Evolutionary conservation across 1,284 basidiomycete genomes (phyloP).

Genomic region (Leccinum fuscescens): DNA sequence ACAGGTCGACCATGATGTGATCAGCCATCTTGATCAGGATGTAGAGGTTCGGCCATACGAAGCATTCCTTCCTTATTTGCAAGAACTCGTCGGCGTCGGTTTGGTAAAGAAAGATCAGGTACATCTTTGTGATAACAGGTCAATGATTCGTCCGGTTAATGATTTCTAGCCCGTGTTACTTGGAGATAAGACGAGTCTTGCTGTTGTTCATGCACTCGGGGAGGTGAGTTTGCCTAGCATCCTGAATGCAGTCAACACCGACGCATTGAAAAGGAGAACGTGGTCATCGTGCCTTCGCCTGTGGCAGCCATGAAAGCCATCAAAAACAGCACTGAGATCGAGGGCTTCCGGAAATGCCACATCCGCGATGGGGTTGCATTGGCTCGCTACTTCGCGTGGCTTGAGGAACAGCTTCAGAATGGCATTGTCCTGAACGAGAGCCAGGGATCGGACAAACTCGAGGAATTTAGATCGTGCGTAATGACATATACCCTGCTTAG

Average conservation of each 20-base stretch:
- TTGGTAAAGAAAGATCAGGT: constrained; percentile 47
- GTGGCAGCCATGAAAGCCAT: constrained; percentile 85
- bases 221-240: constrained; percentile 38
- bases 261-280: constrained; percentile 43
- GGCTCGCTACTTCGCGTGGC: constrained; percentile 89
- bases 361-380: constrained; percentile 90
- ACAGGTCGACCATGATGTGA: constrained; percentile 61
- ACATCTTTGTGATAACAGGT: neutral
- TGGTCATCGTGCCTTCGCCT: constrained; percentile 67
- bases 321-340: constrained; percentile 85
- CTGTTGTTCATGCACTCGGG: constrained; percentile 75
- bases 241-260: neutral
- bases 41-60: constrained; percentile 76
- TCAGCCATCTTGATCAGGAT: constrained; percentile 55
- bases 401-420: constrained; percentile 77
- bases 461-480: constrained; percentile 77
- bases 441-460: constrained; percentile 77
- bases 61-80: constrained; percentile 62
- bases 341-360: constrained; percentile 88
- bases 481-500: neutral
- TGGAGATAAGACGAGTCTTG: constrained; percentile 73
- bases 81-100: constrained; percentile 48
- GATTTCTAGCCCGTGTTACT: constrained; percentile 57
- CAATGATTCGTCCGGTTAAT: neutral
- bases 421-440: constrained; percentile 77